Evolutionary conservation across 768 basidiomycete genomes (phyloP).

Genomic region (Inosperma sp.): DNA sequence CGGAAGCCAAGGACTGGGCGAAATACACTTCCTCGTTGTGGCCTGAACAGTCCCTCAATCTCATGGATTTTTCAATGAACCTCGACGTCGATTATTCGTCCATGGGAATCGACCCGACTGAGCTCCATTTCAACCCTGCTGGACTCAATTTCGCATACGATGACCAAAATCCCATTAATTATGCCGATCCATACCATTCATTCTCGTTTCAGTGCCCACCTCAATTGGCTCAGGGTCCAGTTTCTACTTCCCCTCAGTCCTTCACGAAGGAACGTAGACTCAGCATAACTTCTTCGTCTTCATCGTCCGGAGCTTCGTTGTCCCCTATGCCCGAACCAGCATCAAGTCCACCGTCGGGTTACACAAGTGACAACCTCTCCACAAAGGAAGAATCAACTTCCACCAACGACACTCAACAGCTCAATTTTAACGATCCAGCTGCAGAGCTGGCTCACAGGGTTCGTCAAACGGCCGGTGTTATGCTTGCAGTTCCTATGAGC

Average conservation of each 20-base stretch:
- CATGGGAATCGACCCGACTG: slow-evolving; percentile 60
- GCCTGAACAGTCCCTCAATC: slow-evolving; percentile 35
- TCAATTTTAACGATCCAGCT: slow-evolving; percentile 26
- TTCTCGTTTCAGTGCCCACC: slow-evolving; percentile 37
- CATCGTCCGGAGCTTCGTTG: slow-evolving; percentile 51
- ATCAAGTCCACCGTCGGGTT: slow-evolving; percentile 25
- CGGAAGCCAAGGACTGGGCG: slow-evolving; percentile 47
- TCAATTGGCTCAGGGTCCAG: slow-evolving; percentile 21
- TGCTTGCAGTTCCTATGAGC: slow-evolving; percentile 45
- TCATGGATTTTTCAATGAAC: slow-evolving; percentile 45
- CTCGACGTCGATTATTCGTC: slow-evolving; percentile 53
- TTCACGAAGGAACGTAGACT: slow-evolving; percentile 38
- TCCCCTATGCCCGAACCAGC: slow-evolving; percentile 45
- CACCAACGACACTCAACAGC: slow-evolving; percentile 15
- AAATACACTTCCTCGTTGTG: slow-evolving; percentile 46
- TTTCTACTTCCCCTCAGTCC: slow-evolving; percentile 23
- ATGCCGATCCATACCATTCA: slow-evolving; percentile 25
- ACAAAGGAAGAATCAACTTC: slow-evolving; percentile 18
- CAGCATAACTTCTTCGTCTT: slow-evolving; percentile 52
- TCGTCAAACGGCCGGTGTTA: slow-evolving; percentile 52
- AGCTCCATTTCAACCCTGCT: slow-evolving; percentile 46
- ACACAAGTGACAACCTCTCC: slow-evolving; percentile 23
- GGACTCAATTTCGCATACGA: slow-evolving; percentile 13
- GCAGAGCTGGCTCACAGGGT: slow-evolving; percentile 46
- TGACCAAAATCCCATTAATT: slow-evolving; percentile 23